These are phyloP conservation scores for Cylindricascospora bacillispora DNA, from an alignment of 1,139 yeast genomes.

Conservation along the genomic window DNA sequence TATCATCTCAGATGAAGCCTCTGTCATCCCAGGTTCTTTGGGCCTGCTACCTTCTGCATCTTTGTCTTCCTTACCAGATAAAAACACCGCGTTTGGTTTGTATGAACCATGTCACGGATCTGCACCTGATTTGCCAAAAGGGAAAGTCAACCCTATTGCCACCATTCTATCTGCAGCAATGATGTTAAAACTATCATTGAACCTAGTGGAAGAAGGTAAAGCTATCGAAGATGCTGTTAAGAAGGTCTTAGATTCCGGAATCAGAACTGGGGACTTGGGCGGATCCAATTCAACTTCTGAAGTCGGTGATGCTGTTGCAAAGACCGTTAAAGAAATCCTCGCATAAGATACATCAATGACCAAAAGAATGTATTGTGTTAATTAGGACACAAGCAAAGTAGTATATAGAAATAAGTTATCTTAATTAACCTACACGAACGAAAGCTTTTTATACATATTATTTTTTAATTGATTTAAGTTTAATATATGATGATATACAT, in stretches of 20 bases:
- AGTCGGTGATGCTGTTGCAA: constrained; percentile 87
- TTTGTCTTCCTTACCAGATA: constrained; percentile 86
- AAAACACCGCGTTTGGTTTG: constrained; percentile 84
- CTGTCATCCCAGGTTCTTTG: constrained; percentile 93
- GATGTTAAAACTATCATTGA: constrained; percentile 88
- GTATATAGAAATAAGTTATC: no score
- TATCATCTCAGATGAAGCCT: constrained; percentile 93
- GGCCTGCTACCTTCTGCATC: constrained; percentile 96
- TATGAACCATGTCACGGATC: constrained; percentile 99
- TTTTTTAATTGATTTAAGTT: no score
- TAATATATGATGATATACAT: no score
- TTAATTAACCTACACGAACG: no score
- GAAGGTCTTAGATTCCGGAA: constrained; percentile 64
- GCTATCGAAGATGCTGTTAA: constrained; percentile 85
- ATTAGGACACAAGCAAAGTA: no score
- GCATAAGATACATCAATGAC: constrained; percentile 4
- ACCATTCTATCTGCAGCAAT: constrained; percentile 90
- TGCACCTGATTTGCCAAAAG: constrained; percentile 83
- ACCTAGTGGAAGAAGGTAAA: constrained; percentile 70
- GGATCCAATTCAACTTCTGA: constrained; percentile 71
- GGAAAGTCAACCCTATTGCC: constrained; percentile 90
- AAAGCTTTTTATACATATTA: no score
- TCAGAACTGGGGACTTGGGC: constrained; percentile 84
- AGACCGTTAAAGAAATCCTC: constrained; percentile 46
- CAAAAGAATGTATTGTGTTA: no score